Evolutionary conservation across 2,329 filamentous ascomycete genomes (phyloP), one percentile per base, ranked within the genome.

Genomic region (Claviceps spartinae): DNA sequence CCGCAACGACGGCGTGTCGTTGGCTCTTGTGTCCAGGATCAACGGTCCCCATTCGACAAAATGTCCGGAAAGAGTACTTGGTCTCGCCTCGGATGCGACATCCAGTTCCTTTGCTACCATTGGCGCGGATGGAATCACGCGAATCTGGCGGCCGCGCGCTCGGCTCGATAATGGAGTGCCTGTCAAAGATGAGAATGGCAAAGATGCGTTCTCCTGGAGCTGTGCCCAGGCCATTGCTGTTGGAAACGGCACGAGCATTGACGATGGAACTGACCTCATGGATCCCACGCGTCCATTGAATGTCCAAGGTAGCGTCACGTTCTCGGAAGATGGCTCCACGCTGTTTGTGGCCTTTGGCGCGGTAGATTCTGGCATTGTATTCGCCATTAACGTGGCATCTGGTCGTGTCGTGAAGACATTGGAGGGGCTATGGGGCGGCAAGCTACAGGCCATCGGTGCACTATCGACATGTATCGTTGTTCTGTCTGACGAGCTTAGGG

Each of bases 301-400:
- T 40, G 59, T 61, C n/a, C 77, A 80, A 53, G 87, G 86, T 14
- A 80, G 78, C 45, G 66, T 96, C 42, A 74, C 82, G 24, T 95
- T 87, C 63, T 95, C 89, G 0, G 81, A 87, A 56, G 89, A 95
- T 63, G 88, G 87, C 1, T 94, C 88, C 13, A 79, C 86, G 2
- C 71, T 95, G n/a, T 88, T 88, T 49, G 81, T 82, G 47, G 81
- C 80, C 4, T 78, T 75, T 57, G 77, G 75, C 36, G 69, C 70
- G 34, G 63, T 69, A 9, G 74, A 79, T 48, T 71, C 77, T 5
- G 81, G 82, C 5, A 72, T 82, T 16, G 74, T 94, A 11, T 82
- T 93, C 60, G 74, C 95, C 50, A 79, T 97, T 57, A 85, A 96
- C 64, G 75, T 85, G 1, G 72, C 78, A 22, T 81, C 78, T 9